Conservation (phyloP, 495 filamentous ascomycete genomes). For the Mytilinidion resinicola region DNA sequence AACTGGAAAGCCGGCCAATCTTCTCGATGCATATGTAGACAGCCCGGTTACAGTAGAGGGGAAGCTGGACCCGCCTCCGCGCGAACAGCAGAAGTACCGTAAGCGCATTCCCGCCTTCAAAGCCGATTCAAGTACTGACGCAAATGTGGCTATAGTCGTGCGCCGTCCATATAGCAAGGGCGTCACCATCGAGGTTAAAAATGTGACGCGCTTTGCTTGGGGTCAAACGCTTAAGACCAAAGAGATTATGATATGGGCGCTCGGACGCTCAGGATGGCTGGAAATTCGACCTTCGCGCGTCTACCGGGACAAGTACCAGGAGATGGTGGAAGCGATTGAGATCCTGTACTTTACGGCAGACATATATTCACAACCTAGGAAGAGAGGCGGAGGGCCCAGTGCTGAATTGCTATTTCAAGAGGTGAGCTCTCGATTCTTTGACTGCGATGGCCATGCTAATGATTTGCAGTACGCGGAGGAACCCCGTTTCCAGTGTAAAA, state of each 20-base stretch:
- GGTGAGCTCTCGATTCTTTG: slow-evolving; percentile 1
- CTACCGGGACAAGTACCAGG: slow-evolving; percentile 56
- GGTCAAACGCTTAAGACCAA: slow-evolving; percentile 54
- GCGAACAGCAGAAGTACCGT: slow-evolving; percentile 33
- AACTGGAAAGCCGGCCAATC: slow-evolving; percentile 46
- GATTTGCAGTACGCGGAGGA: slow-evolving; percentile 24
- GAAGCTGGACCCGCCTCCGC: slow-evolving; percentile 41
- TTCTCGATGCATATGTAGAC: slow-evolving; percentile 48
- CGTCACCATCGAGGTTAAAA: slow-evolving; percentile 54
- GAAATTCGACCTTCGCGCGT: slow-evolving; percentile 56
- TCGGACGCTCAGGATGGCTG: slow-evolving; percentile 74
- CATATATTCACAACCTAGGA: slow-evolving; percentile 29
- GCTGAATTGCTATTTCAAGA: slow-evolving; percentile 32
- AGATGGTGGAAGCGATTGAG: slow-evolving; percentile 63
- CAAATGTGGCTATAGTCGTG: slow-evolving; percentile 1
- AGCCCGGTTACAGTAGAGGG: slow-evolving; percentile 53
- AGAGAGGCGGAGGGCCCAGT: slow-evolving; percentile 21
- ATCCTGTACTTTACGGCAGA: slow-evolving; percentile 64
- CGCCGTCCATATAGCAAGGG: slow-evolving; percentile 17
- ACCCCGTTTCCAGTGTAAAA: slow-evolving; percentile 14
- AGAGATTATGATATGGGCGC: slow-evolving; percentile 64
- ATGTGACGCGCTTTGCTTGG: slow-evolving; percentile 62
- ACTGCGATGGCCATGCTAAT: slow-evolving; percentile 4
- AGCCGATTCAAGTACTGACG: slow-evolving; percentile 33
- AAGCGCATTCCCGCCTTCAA: neutral